Evolutionary conservation across 495 filamentous ascomycete species (phyloP), one percentile per base, ranked within the genome.

Genomic region (Tuber umbilicatum): DNA sequence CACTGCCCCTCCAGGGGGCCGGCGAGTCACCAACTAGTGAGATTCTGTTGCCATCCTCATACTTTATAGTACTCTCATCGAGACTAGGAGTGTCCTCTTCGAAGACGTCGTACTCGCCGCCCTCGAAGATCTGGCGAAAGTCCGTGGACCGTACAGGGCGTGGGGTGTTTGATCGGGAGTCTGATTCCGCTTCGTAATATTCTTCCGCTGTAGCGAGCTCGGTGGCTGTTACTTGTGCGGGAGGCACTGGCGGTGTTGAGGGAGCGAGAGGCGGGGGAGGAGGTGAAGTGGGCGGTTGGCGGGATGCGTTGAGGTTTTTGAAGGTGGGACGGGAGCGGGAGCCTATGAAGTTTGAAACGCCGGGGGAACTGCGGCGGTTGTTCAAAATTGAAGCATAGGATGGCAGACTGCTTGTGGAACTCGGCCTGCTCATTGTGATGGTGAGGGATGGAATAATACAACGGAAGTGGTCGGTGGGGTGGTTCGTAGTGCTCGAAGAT

Each of bases 31-130:
- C 43, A 1, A 76, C 71, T 2, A 79, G 39, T 23, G 77, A 76
- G 7, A 79, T 14, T 68, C 64, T 70, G 69, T 78, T 79, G 68
- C 72, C 74, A 43, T 79, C 77, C 12, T 74, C 60, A 39, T 68
- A 45, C 27, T 78, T 78, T 27, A 70, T 73, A 12, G 76, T 78
- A 17, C 69, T 75, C 38, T 79, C 77, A 35, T 73, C 74, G 72
- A 79, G 72, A 17, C 72, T 72, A 67, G 77, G 75, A 45, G 77
- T 79, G 47, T 78, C 76, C 9, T 78, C 76, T 38, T 78, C 77
- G 37, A 79, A 79, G 45, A 75, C 76, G 68, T 79, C 77, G 23
- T 77, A 76, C 55, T 74, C 76, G 37, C 71, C 75, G 19, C 72
- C 69, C 35, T 72, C 72, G 27, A 79, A 75, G 39, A 79, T 79